Percentiles rank a stretch among this genome's conserved stretches.
Conservation (phyloP, 2,329 filamentous ascomycete species). For the Colletotrichum godetiae region DNA sequence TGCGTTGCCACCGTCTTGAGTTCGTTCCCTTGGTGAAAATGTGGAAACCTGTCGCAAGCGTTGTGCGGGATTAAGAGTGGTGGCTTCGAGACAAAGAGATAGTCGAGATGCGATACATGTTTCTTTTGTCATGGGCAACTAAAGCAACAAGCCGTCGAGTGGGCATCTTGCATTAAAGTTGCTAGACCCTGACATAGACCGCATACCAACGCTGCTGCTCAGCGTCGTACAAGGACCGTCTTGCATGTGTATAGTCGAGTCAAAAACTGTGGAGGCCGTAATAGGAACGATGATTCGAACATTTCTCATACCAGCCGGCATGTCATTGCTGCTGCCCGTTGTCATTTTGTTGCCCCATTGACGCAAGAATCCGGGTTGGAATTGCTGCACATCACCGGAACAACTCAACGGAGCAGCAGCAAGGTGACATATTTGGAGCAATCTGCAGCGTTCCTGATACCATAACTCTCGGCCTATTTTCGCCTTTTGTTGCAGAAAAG, state of each 20-base stretch:
- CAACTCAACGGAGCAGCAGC: not conserved
- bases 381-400: constrained; percentile 22
- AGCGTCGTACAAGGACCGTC: not conserved
- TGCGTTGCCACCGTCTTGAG: not conserved
- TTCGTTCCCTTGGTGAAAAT: not conserved
- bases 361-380: constrained; percentile 21
- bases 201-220: constrained; percentile 23
- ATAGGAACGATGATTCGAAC: constrained; percentile 23
- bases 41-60: constrained; percentile 19
- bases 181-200: not conserved
- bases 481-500: constrained; percentile 2
- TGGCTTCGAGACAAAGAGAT: constrained; percentile 29
- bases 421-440: not conserved
- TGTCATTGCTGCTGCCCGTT: not conserved
- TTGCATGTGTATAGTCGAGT: not conserved
- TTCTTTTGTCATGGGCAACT: constrained; percentile 28
- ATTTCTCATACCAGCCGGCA: constrained; percentile 6
- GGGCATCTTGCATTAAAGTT: not conserved
- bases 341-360: constrained; percentile 34
- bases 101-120: not conserved
- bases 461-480: not conserved
- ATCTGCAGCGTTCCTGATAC: constrained; percentile 25
- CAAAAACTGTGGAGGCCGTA: constrained; percentile 4
- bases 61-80: not conserved
- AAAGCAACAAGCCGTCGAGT: not conserved